phyloP scores from a whole-genome alignment of 176 grass and related monocot genomes.

The Themeda triandra region DNA sequence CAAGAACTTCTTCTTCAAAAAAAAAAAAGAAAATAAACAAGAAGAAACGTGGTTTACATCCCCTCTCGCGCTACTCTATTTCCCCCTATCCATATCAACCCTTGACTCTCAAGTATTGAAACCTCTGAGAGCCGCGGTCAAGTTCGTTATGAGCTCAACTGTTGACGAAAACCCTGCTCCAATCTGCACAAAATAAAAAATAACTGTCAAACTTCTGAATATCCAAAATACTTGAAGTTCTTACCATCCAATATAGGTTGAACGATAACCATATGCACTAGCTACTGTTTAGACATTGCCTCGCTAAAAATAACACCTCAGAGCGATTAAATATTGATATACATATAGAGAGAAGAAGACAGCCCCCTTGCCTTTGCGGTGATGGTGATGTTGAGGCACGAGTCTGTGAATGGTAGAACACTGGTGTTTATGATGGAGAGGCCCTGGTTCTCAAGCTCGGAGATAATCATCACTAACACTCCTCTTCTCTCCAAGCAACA shows the following conservation, averaged over 20 bases:
- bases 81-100: not conserved
- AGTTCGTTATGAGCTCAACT: conserved; percentile 53
- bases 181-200: conserved; percentile 37
- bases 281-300: no score
- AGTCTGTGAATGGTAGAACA: conserved; percentile 43
- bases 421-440: conserved; percentile 57
- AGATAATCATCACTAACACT: conserved; percentile 44
- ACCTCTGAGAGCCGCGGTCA: conserved; percentile 40
- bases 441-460: conserved; percentile 51
- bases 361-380: conserved; percentile 43
- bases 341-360: not conserved
- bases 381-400: conserved; percentile 51
- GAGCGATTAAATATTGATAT: not conserved
- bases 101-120: conserved; percentile 14
- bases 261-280: not conserved
- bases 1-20: no score
- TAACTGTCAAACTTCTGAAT: not conserved
- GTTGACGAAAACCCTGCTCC: conserved; percentile 61
- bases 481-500: conserved; percentile 49
- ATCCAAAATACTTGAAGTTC: not conserved
- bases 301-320: not conserved
- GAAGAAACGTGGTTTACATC: not conserved
- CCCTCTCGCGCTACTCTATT: not conserved
- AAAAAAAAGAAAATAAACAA: no score
- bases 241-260: not conserved